A percentile compares a stretch with the other conserved stretches of the same genome.
These are phyloP conservation scores for Paecilomyces variotii DNA, from an alignment of 2,329 filamentous ascomycete genomes.

Conservation along the genomic window DNA sequence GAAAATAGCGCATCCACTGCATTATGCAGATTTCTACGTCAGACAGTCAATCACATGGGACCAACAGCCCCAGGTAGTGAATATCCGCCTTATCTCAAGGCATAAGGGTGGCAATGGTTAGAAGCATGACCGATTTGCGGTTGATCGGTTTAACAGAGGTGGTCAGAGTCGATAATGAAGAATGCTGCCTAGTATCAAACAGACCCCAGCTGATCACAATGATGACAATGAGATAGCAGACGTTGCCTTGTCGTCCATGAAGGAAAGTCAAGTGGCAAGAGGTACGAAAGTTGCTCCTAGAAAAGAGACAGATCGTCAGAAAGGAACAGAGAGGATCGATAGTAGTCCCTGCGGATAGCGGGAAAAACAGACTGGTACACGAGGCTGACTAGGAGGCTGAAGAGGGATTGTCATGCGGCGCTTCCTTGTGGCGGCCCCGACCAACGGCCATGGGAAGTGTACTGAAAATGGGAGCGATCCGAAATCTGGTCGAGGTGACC, in stretches of 20 bases:
- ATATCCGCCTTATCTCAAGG: neutral
- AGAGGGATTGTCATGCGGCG: neutral
- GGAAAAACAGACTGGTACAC: neutral
- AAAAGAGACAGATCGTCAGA: neutral
- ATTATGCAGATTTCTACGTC: neutral
- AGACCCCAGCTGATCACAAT: neutral
- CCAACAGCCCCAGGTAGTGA: neutral
- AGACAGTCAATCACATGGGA: neutral
- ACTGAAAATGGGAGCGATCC: neutral
- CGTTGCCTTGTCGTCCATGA: neutral
- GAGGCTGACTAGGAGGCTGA: neutral
- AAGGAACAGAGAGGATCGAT: neutral
- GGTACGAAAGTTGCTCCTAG: neutral
- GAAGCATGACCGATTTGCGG: neutral
- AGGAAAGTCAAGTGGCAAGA: neutral
- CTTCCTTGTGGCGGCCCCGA: neutral
- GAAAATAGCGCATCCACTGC: neutral
- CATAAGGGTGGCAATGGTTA: neutral
- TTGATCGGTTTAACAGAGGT: neutral
- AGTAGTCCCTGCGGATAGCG: neutral
- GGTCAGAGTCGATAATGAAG: neutral
- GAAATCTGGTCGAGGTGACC: neutral
- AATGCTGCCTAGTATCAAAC: neutral
- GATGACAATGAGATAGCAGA: neutral
- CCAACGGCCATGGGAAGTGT: neutral